A percentile compares a stretch with the other conserved stretches of the same genome.
Conservation (phyloP, 129 eudicot genomes). For the Cynara cardunculus region DNA sequence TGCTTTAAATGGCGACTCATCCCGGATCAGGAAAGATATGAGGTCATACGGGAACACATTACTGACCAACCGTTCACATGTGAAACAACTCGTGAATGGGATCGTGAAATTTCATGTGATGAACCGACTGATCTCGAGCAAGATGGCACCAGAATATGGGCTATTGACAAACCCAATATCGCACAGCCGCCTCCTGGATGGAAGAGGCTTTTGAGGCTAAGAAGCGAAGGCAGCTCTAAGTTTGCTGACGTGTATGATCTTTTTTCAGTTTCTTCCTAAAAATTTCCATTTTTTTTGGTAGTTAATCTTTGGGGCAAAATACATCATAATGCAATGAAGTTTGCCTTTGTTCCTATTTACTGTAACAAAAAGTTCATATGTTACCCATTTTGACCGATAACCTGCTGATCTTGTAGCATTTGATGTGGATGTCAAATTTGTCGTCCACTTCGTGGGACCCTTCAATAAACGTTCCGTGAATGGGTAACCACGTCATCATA, state of each 20-base stretch:
- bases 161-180: conserved; percentile 89
- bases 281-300: background rate
- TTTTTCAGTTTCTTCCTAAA: background rate
- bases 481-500: too few relatives aligned
- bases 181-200: conserved; percentile 93
- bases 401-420: too few relatives aligned
- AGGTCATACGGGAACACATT: conserved; percentile 77
- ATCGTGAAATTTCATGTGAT: conserved; percentile 68
- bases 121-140: conserved; percentile 73
- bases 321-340: too few relatives aligned
- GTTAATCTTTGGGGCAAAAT: background rate
- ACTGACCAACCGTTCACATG: conserved; percentile 68
- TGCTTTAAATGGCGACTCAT: conserved; percentile 91
- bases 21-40: conserved; percentile 77
- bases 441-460: too few relatives aligned
- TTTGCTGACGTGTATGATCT: conserved; percentile 87
- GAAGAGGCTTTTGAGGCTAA: conserved; percentile 71
- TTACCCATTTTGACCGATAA: too few relatives aligned
- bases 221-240: conserved; percentile 75
- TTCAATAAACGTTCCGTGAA: too few relatives aligned
- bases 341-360: too few relatives aligned
- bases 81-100: conserved; percentile 82
- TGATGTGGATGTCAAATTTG: too few relatives aligned
- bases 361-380: too few relatives aligned
- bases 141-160: conserved; percentile 93